Conservation (phyloP, 768 basidiomycete genomes). For the Tremella mesenterica region DNA sequence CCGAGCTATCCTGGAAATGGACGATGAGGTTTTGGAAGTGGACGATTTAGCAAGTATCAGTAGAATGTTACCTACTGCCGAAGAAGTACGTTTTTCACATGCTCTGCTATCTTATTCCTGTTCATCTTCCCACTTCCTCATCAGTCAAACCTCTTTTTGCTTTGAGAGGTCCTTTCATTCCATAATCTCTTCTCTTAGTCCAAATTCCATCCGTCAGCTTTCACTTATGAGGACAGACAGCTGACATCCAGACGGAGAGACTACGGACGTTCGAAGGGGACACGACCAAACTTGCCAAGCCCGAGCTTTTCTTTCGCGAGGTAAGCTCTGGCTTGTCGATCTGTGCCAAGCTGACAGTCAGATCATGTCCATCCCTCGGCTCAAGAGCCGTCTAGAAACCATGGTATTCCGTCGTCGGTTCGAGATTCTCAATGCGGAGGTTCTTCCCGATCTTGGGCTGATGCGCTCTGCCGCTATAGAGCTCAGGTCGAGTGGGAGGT, state of each 20-base stretch:
- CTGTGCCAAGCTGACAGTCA: slow-evolving; percentile 33
- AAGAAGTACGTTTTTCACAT: slow-evolving; percentile 54
- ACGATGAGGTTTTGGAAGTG: slow-evolving; percentile 59
- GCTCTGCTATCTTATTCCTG: too few species aligned
- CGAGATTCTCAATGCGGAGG: slow-evolving; percentile 72
- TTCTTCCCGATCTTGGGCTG: slow-evolving; percentile 68
- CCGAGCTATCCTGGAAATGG: slow-evolving; percentile 61
- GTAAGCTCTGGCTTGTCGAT: slow-evolving; percentile 45
- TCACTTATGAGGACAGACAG: background rate
- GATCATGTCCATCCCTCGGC: slow-evolving; percentile 70
- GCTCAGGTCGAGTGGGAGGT: slow-evolving; percentile 51
- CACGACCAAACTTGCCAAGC: slow-evolving; percentile 63
- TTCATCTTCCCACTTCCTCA: too few species aligned
- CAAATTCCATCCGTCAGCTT: too few species aligned
- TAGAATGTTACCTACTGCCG: slow-evolving; percentile 66
- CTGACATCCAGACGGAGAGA: slow-evolving; percentile 51
- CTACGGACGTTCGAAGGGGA: slow-evolving; percentile 61
- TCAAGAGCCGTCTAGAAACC: slow-evolving; percentile 63
- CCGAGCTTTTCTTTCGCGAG: slow-evolving; percentile 74
- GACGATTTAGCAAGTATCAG: slow-evolving; percentile 69
- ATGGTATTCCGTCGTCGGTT: slow-evolving; percentile 78
- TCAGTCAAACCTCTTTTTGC: too few species aligned
- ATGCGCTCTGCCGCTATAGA: slow-evolving; percentile 64
- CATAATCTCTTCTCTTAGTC: too few species aligned
- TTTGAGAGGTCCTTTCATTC: too few species aligned